phyloP scores from a whole-genome alignment of 306 rosid species.

The Prunus mume region DNA sequence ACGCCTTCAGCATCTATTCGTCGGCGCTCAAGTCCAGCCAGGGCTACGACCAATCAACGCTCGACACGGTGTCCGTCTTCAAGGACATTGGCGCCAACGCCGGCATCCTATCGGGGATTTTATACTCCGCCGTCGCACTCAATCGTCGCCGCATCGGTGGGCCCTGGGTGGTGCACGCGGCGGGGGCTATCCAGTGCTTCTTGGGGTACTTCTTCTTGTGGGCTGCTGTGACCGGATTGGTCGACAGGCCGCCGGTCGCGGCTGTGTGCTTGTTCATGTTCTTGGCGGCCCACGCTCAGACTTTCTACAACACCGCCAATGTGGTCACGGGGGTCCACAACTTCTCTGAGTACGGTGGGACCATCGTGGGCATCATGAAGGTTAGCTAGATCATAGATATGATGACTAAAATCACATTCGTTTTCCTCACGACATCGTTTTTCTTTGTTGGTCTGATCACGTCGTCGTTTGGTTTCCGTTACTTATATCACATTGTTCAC shows the following conservation, averaged over 20 bases:
- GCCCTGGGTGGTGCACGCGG: constrained; percentile 66
- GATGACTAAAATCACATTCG: neutral
- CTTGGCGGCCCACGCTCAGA: constrained; percentile 69
- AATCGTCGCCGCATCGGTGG: constrained; percentile 24
- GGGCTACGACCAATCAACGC: constrained; percentile 79
- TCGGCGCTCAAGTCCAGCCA: constrained; percentile 65
- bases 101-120: constrained; percentile 76
- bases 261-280: constrained; percentile 67
- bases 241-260: constrained; percentile 54
- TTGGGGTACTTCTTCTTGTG: constrained; percentile 64
- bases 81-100: constrained; percentile 88
- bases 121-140: constrained; percentile 62
- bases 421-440: neutral
- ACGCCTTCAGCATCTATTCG: constrained; percentile 88
- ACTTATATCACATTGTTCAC: neutral
- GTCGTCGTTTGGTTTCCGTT: neutral
- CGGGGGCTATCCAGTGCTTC: constrained; percentile 61
- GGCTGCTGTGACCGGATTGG: constrained; percentile 70
- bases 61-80: constrained; percentile 91
- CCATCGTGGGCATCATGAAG: constrained; percentile 88
- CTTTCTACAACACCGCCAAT: constrained; percentile 69
- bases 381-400: constrained; percentile 17
- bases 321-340: constrained; percentile 70
- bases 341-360: constrained; percentile 64
- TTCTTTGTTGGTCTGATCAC: too few species aligned